Evolutionary conservation across 1,139 yeast species (phyloP).

Genomic region (Magnusiomyces fungicola): DNA sequence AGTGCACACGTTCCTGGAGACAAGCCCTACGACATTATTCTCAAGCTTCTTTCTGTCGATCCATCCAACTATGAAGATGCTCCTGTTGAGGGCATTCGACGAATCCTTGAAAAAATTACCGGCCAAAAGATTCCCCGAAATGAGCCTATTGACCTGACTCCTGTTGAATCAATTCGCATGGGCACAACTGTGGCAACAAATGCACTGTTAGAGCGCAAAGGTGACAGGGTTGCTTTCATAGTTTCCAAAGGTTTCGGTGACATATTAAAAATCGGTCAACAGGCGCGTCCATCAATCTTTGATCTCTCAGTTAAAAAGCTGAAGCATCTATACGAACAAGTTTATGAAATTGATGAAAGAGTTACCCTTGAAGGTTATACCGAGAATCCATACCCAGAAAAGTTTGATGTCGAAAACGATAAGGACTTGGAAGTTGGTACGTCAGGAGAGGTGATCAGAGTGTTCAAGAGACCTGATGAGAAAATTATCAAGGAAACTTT

Average conservation of each 20-base stretch:
- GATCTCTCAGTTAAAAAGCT: conserved; percentile 55
- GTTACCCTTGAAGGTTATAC: conserved; percentile 62
- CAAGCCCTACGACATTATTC: conserved; percentile 45
- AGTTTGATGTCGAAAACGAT: conserved; percentile 26
- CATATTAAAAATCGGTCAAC: conserved; percentile 60
- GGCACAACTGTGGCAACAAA: conserved; percentile 81
- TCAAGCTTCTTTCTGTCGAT: conserved; percentile 77
- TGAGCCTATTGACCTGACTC: conserved; percentile 39
- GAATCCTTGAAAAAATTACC: conserved; percentile 57
- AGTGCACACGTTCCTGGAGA: conserved; percentile 40
- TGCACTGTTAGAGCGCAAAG: conserved; percentile 63
- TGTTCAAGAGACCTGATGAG: conserved; percentile 44
- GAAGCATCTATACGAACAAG: conserved; percentile 52
- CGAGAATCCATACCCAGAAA: conserved; percentile 46
- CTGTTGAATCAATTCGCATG: conserved; percentile 55
- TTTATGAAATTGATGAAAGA: conserved; percentile 63
- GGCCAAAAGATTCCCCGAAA: conserved; percentile 40
- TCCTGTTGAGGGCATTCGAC: conserved; percentile 81
- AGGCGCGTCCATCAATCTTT: conserved; percentile 63
- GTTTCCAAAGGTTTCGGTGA: conserved; percentile 65
- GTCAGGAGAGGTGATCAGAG: conserved; percentile 57
- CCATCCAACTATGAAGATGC: conserved; percentile 84
- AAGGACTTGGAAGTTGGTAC: conserved; percentile 42
- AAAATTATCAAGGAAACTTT: conserved; percentile 38
- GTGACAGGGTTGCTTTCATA: conserved; percentile 54